Evolutionary conservation across 768 basidiomycete species (phyloP).

Genomic region (Russula griseocarnosa): DNA sequence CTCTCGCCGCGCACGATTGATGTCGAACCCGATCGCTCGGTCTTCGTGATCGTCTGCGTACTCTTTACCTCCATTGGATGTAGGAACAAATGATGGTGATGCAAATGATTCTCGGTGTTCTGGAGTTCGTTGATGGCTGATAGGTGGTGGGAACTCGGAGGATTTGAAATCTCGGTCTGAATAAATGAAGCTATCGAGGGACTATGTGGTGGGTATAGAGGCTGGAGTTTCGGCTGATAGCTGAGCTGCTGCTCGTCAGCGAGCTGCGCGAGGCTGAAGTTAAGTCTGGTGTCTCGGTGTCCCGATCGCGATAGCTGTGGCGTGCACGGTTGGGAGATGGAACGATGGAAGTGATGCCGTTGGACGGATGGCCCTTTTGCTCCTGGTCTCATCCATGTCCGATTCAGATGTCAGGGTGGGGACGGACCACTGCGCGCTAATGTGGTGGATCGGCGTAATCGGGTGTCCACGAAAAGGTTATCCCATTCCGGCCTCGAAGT

Average conservation of each 20-base stretch:
- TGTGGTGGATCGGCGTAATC: background rate
- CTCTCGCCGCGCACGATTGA: background rate
- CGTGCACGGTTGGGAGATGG: slow-evolving; percentile 8
- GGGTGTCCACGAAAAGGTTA: background rate
- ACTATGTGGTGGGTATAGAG: slow-evolving; percentile 30
- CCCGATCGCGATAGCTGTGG: slow-evolving; percentile 2
- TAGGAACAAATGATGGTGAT: background rate
- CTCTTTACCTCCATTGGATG: slow-evolving; percentile 4
- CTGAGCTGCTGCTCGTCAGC: slow-evolving; percentile 22
- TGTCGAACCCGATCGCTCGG: background rate
- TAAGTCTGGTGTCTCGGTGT: slow-evolving; percentile 11
- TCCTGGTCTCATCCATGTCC: slow-evolving; percentile 9
- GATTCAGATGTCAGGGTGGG: slow-evolving; percentile 12
- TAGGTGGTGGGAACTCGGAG: slow-evolving; percentile 18
- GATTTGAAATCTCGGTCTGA: background rate
- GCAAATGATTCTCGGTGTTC: slow-evolving; percentile 1
- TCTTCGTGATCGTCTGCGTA: slow-evolving; percentile 2
- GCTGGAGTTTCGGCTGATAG: slow-evolving; percentile 8
- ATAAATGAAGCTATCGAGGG: slow-evolving; percentile 5
- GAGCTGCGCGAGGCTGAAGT: slow-evolving; percentile 35
- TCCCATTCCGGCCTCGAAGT: background rate
- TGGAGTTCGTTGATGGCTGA: slow-evolving; percentile 21
- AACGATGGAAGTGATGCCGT: slow-evolving; percentile 14
- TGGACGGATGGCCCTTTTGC: background rate
- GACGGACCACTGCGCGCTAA: background rate